phyloP scores from a whole-genome alignment of 352 stramenopile genomes.

The Thalassiosira exigua region DNA sequence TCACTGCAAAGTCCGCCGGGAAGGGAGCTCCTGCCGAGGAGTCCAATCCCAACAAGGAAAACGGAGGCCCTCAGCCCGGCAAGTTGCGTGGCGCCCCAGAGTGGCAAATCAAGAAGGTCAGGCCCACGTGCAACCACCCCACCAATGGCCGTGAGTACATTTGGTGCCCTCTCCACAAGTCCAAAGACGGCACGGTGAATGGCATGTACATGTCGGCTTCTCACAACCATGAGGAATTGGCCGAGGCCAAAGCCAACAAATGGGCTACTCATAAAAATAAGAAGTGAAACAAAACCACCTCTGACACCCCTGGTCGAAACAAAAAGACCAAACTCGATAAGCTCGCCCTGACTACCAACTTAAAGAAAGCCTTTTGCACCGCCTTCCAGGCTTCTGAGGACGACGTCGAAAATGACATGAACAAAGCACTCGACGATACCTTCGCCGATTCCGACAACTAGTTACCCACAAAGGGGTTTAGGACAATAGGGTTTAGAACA shows the following conservation, averaged over 20 bases:
- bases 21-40: neutral
- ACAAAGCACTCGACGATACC: too few relatives aligned
- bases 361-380: neutral
- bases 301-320: neutral
- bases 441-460: too few relatives aligned
- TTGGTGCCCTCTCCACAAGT: conserved; percentile 21
- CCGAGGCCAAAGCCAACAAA: neutral
- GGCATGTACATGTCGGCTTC: conserved; percentile 9
- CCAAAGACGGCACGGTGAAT: conserved; percentile 20
- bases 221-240: conserved; percentile 21
- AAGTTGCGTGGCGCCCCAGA: neutral
- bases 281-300: neutral
- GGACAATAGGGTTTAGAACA: too few relatives aligned
- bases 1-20: neutral
- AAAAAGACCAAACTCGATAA: neutral
- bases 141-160: neutral
- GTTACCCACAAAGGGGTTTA: too few relatives aligned
- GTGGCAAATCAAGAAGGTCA: conserved; percentile 13
- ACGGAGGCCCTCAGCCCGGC: neutral
- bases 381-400: neutral
- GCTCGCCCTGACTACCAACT: neutral
- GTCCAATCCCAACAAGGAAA: neutral
- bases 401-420: too few relatives aligned
- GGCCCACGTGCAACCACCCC: neutral
- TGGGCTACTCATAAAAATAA: neutral